Percentiles rank a stretch among this genome's conserved stretches.
Conservation (phyloP, 345 rosid genomes). For the Salix caprea region DNA sequence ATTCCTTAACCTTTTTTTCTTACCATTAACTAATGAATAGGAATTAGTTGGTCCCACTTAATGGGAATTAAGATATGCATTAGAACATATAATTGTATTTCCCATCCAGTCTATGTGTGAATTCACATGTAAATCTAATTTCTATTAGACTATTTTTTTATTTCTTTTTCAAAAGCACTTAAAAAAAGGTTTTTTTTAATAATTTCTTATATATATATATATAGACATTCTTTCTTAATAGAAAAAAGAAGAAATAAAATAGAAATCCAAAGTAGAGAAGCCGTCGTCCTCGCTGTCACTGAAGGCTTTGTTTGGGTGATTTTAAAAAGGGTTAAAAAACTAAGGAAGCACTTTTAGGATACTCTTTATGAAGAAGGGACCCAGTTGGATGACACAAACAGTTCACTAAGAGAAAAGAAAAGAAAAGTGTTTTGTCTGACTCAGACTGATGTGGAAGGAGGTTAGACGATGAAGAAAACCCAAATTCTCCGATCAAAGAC, state of each 20-base stretch:
- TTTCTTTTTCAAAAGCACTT: no score
- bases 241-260: no score
- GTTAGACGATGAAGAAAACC: constrained; percentile 22
- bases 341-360: constrained; percentile 23
- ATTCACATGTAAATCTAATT: constrained; percentile 7
- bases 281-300: background rate
- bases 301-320: constrained; percentile 16
- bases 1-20: no score
- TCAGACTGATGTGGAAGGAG: constrained; percentile 46
- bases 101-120: constrained; percentile 16
- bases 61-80: background rate
- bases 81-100: background rate
- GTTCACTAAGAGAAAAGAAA: constrained; percentile 12
- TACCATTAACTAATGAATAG: no score
- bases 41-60: no score
- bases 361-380: constrained; percentile 3
- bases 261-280: no score
- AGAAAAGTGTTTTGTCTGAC: constrained; percentile 49
- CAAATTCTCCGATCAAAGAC: constrained; percentile 21
- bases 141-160: no score
- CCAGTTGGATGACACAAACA: constrained; percentile 31
- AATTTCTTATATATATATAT: no score
- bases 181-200: no score
- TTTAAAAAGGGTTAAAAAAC: constrained; percentile 10
- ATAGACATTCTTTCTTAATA: no score